Evolutionary conservation across 768 basidiomycete genomes (phyloP), one percentile per base, ranked within the genome.

Genomic region (Leccinum subgranulosum): DNA sequence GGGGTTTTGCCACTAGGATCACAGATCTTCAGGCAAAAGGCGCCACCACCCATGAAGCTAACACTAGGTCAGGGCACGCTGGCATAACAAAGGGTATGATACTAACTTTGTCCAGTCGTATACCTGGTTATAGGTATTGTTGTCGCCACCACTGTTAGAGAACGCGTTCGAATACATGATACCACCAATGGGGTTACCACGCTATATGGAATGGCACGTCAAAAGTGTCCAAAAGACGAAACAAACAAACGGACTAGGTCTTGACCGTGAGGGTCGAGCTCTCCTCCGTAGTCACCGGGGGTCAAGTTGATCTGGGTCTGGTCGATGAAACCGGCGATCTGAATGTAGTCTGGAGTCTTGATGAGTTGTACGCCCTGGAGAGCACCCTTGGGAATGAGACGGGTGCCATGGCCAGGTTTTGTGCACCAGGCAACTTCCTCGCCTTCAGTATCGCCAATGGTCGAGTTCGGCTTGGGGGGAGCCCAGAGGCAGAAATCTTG

Each of bases 101-200:
- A n/a, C 84, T 28, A 61, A 86, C 86, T 82, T 81, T 71, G 81
- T 80, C 89, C 90, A 91, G 63, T 89, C 82, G 39, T 75, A 73
- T 33, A 86, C 78, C 65, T 92, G 90, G 9, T 70, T 65, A 67
- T 74, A 78, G 0, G 74, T 72, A 57, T 68, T 69, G 61, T 77
- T 79, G 60, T 79, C 61, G 17, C 77, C 72, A 49, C 61, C 67
- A 55, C 68, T 72, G 60, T 57, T 60, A 86, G 83, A 80, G 65
- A 77, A 86, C 12, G 74, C 79, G 61, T 77, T 86, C 2, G 88
- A 84, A 75, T 80, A 92, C 51, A 90, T 57, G 41, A 92, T 70
- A 52, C 81, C 87, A 56, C 90, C 90, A 33, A 90, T 75, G 4
- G 88, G 88, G 75, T 92, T 94, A n/a, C 91, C 92, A 60, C 87